These are phyloP conservation scores for Iris pallida DNA, from an alignment of 116 monocot species.

Conservation along the genomic window DNA sequence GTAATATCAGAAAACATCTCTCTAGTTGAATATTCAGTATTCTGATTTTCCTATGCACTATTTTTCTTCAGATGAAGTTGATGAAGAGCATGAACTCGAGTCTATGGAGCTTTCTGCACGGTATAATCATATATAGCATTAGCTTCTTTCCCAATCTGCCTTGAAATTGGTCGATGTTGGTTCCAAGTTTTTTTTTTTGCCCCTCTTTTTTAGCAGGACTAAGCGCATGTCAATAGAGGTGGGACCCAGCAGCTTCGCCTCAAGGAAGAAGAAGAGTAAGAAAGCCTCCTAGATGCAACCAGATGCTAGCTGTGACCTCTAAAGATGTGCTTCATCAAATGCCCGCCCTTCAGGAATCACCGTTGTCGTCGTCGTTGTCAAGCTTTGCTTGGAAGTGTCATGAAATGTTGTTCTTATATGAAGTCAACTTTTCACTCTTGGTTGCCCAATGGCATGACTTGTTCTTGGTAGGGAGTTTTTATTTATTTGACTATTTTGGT, in stretches of 20 bases:
- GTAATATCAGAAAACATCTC: background rate
- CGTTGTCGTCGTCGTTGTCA: background rate
- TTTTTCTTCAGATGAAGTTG: background rate
- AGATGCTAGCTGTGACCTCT: background rate
- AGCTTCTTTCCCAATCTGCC: background rate
- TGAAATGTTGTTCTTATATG: background rate
- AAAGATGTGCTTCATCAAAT: background rate
- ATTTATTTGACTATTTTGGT: no score
- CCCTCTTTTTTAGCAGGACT: conserved; percentile 26
- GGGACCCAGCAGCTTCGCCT: conserved; percentile 64
- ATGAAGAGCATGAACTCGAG: conserved; percentile 26
- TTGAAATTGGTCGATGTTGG: background rate
- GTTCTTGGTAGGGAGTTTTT: no score
- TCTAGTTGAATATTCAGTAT: background rate
- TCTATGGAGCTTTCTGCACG: conserved; percentile 39
- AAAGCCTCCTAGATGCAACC: conserved; percentile 1
- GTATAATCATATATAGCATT: conserved; percentile 21
- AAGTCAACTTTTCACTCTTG: background rate
- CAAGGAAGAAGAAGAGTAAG: conserved; percentile 72
- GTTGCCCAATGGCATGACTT: no score
- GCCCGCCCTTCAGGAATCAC: no score
- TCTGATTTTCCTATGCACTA: background rate
- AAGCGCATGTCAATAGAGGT: conserved; percentile 63
- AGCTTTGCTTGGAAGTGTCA: background rate
- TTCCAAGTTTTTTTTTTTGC: background rate